Conservation (phyloP, 345 rosid genomes). For the Gossypium bickii region DNA sequence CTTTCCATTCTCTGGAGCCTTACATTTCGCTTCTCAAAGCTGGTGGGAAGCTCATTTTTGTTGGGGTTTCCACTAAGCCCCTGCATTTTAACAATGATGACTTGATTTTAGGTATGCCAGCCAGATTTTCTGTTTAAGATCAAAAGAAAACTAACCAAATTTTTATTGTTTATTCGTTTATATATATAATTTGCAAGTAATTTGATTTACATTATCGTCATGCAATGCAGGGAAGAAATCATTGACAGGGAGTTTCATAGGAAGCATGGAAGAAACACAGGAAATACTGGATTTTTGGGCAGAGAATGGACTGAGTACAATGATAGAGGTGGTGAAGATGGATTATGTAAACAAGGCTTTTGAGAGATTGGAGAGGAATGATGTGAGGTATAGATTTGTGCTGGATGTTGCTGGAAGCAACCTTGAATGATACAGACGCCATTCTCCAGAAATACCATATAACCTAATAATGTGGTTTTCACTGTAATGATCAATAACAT, state of each 20-base stretch:
- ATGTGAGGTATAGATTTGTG: slow-evolving; percentile 57
- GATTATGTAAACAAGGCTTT: slow-evolving; percentile 50
- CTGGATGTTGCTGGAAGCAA: slow-evolving; percentile 55
- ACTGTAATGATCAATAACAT: background rate
- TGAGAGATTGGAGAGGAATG: slow-evolving; percentile 62
- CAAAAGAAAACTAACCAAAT: background rate
- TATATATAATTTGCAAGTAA: background rate
- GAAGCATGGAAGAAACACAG: slow-evolving; percentile 54
- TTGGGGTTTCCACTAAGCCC: slow-evolving; percentile 40
- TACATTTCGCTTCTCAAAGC: slow-evolving; percentile 41
- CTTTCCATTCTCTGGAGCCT: slow-evolving; percentile 34
- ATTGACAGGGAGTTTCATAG: slow-evolving; percentile 52
- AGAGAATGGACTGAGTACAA: slow-evolving; percentile 47
- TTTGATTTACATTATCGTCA: background rate
- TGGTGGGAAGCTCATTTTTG: slow-evolving; percentile 40
- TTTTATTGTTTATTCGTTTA: background rate
- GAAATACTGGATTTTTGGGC: slow-evolving; percentile 49
- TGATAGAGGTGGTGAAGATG: slow-evolving; percentile 52
- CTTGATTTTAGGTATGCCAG: slow-evolving; percentile 30
- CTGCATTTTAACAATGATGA: slow-evolving; percentile 31
- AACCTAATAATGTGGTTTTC: background rate
- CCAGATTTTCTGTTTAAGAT: background rate
- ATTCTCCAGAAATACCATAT: background rate
- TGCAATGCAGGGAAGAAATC: slow-evolving; percentile 44
- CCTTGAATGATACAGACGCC: slow-evolving; percentile 13